Conservation (phyloP, 2,329 filamentous ascomycete species). For the Fusarium mundagurra region DNA sequence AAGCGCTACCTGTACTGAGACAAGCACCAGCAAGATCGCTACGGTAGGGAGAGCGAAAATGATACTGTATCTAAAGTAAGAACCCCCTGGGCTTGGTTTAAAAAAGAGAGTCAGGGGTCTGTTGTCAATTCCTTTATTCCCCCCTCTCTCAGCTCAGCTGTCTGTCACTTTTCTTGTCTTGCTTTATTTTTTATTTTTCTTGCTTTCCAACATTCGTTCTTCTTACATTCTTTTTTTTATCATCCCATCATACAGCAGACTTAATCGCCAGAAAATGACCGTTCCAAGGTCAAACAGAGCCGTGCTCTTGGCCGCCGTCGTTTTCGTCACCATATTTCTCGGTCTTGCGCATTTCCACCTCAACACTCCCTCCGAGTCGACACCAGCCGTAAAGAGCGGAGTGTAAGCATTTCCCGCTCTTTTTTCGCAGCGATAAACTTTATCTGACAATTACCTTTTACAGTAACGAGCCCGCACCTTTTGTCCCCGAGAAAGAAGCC, state of each 20-base stretch:
- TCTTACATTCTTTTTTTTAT: not conserved
- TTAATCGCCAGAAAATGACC: conserved; percentile 7
- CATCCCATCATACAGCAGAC: not conserved
- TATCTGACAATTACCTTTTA: not conserved
- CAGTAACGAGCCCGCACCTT: conserved; percentile 19
- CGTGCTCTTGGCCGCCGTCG: conserved; percentile 20
- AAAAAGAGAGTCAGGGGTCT: conserved; percentile 26
- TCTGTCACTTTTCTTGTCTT: not conserved
- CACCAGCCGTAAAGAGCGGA: not conserved
- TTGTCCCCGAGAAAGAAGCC: conserved; percentile 23
- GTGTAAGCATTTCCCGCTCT: not conserved
- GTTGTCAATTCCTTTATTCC: not conserved
- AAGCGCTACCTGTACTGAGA: conserved; percentile 15
- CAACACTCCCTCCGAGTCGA: conserved; percentile 8
- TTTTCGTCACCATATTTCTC: conserved; percentile 25
- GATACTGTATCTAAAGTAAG: not conserved
- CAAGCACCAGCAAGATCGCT: not conserved
- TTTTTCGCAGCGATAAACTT: not conserved
- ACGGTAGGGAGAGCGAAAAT: conserved; percentile 9
- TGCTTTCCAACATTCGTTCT: not conserved
- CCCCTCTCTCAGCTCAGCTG: conserved; percentile 10
- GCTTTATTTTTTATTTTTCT: not conserved
- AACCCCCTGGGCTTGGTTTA: not conserved
- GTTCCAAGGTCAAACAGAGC: conserved; percentile 23
- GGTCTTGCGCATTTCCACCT: conserved; percentile 27